These are phyloP conservation scores for Ocimum tenuiflorum DNA, from an alignment of 257 asterid genomes.

Conservation along the genomic window DNA sequence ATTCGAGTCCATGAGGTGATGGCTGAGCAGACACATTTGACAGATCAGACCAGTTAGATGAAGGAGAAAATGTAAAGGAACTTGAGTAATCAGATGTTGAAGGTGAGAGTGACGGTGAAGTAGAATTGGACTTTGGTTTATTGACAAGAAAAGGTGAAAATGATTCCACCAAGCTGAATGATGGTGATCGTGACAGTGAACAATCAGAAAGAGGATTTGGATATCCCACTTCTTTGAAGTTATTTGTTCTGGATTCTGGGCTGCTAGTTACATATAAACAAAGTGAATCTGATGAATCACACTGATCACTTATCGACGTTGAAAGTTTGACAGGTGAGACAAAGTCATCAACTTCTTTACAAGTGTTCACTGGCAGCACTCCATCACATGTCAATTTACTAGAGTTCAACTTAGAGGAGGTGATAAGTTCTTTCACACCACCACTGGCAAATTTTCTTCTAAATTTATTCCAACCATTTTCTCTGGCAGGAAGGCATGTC, in stretches of 20 bases:
- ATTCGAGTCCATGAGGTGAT: constrained; percentile 42
- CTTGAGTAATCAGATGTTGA: constrained; percentile 66
- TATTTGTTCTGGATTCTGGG: constrained; percentile 26
- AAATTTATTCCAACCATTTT: constrained; percentile 62
- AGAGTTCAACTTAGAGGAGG: constrained; percentile 36
- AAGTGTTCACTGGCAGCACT: constrained; percentile 17
- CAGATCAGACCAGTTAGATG: constrained; percentile 81
- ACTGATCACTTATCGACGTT: constrained; percentile 35
- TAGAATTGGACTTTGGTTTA: constrained; percentile 39
- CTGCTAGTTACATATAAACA: constrained; percentile 43
- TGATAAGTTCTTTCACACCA: constrained; percentile 40
- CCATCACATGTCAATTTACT: constrained; percentile 17
- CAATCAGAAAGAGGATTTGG: constrained; percentile 27
- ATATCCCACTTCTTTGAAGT: constrained; percentile 29
- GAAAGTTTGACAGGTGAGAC: constrained; percentile 31
- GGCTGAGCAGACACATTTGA: constrained; percentile 60
- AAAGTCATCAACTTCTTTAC: constrained; percentile 23
- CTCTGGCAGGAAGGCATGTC: constrained; percentile 58
- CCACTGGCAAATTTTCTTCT: constrained; percentile 45
- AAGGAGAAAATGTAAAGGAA: constrained; percentile 73
- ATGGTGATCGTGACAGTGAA: constrained; percentile 40
- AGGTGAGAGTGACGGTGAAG: constrained; percentile 71
- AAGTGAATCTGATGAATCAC: constrained; percentile 40
- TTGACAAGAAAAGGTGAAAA: constrained; percentile 44
- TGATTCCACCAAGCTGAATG: constrained; percentile 49